Evolutionary conservation across 306 rosid genomes (phyloP).

Genomic region (Rosa rugosa): DNA sequence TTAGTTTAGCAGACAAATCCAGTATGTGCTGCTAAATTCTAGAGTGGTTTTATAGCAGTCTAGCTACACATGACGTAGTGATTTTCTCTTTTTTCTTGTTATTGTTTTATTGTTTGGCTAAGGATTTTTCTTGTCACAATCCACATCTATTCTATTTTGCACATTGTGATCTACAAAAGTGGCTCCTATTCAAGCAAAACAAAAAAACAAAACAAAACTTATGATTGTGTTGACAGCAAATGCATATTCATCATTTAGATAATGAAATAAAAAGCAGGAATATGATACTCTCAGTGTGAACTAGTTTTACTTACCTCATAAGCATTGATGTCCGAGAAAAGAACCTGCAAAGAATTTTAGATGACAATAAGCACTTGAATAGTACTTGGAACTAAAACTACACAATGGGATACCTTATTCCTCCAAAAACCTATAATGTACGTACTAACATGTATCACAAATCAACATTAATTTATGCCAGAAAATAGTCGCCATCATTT

Average conservation of each 20-base stretch:
- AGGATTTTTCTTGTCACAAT: background rate
- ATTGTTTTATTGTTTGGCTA: background rate
- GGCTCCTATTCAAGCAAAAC: background rate
- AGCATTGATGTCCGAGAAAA: constrained; percentile 84
- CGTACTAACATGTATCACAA: background rate
- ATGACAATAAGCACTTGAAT: constrained; percentile 1
- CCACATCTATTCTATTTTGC: background rate
- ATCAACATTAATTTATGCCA: background rate
- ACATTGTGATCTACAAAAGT: background rate
- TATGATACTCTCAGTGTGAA: constrained; percentile 2
- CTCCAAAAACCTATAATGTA: background rate
- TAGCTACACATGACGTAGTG: background rate
- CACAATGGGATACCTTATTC: background rate
- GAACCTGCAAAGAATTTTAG: constrained; percentile 61
- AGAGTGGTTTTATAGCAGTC: background rate
- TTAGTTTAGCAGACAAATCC: background rate
- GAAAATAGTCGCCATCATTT: background rate
- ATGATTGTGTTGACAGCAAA: background rate
- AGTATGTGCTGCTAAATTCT: background rate
- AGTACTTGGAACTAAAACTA: background rate
- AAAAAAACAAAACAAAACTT: background rate
- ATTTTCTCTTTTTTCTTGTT: background rate
- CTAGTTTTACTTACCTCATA: constrained; percentile 59
- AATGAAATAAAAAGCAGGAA: background rate
- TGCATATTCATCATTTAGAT: background rate